Conservation (phyloP, 23 red algal genomes). For the Cyanidium caldarium region DNA sequence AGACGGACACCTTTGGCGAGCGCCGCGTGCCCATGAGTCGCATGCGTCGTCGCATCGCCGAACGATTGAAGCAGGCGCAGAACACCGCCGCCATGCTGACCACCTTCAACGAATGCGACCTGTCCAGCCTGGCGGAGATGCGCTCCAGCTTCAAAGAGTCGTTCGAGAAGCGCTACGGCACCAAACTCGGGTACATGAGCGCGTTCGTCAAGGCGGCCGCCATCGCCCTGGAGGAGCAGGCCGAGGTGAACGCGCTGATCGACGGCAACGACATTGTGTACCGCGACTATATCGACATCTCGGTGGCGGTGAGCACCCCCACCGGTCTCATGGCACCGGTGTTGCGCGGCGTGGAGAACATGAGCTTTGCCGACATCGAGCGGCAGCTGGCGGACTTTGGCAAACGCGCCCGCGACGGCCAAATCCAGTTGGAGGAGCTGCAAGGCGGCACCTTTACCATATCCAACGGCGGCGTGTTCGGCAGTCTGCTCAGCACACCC, state of each 20-base stretch:
- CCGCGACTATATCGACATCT: slow-evolving; percentile 98
- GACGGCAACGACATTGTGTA: slow-evolving; percentile 98
- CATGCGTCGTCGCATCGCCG: slow-evolving; percentile 94
- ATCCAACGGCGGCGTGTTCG: slow-evolving; percentile 95
- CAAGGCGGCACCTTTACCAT: slow-evolving; percentile 99
- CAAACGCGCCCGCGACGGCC: slow-evolving; percentile 46
- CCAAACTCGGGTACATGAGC: slow-evolving; percentile 96
- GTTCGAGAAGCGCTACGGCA: slow-evolving; percentile 76
- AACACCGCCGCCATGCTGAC: slow-evolving; percentile 98
- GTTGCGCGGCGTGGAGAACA: slow-evolving; percentile 66
- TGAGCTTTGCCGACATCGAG: slow-evolving; percentile 96
- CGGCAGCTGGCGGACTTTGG: slow-evolving; percentile 61
- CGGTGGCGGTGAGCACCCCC: slow-evolving; percentile 84
- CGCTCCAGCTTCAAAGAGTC: slow-evolving; percentile 70
- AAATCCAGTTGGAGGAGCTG: slow-evolving; percentile 83
- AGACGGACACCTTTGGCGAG: slow-evolving; percentile 43
- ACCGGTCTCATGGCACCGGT: slow-evolving; percentile 91
- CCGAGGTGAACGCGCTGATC: slow-evolving; percentile 93
- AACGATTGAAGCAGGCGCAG: slow-evolving; percentile 90
- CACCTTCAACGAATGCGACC: slow-evolving; percentile 98
- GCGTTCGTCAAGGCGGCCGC: slow-evolving; percentile 92
- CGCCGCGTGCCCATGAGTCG: slow-evolving; percentile 84
- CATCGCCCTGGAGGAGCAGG: slow-evolving; percentile 75
- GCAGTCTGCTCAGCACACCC: slow-evolving; percentile 69
- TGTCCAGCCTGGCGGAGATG: slow-evolving; percentile 83